Conservation (phyloP, 768 basidiomycete genomes). For the Rickenella mellea region DNA sequence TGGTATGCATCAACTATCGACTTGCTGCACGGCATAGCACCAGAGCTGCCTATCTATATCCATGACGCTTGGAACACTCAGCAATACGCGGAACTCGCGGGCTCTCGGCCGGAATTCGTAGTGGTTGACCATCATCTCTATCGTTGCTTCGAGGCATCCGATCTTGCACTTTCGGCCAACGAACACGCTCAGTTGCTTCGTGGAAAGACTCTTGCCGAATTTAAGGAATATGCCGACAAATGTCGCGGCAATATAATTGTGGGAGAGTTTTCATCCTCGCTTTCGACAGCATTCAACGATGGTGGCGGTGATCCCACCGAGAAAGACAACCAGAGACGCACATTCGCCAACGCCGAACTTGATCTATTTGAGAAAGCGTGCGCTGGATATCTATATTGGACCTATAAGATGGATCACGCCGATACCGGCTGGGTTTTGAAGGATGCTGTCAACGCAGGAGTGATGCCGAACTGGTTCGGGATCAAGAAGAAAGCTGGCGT, state of each 20-base stretch:
- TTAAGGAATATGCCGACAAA: slow-evolving; percentile 28
- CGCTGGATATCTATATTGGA: slow-evolving; percentile 81
- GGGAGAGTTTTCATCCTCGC: slow-evolving; percentile 72
- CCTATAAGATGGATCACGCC: slow-evolving; percentile 61
- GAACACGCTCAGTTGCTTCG: slow-evolving; percentile 43
- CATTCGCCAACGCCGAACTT: slow-evolving; percentile 56
- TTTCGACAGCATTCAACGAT: slow-evolving; percentile 54
- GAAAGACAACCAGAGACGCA: slow-evolving; percentile 31
- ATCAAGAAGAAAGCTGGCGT: slow-evolving; percentile 16
- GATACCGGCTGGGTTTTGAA: slow-evolving; percentile 71
- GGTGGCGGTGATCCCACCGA: slow-evolving; percentile 30
- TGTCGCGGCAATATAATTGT: slow-evolving; percentile 49
- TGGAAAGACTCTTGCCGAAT: slow-evolving; percentile 26
- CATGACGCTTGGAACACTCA: slow-evolving; percentile 70
- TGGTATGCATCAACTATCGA: slow-evolving; percentile 59
- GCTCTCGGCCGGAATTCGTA: slow-evolving; percentile 27
- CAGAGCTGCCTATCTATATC: slow-evolving; percentile 59
- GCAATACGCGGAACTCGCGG: slow-evolving; percentile 49
- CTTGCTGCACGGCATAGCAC: slow-evolving; percentile 39
- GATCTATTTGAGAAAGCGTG: slow-evolving; percentile 52
- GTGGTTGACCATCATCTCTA: slow-evolving; percentile 80
- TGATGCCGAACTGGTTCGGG: slow-evolving; percentile 49
- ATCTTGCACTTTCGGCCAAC: slow-evolving; percentile 41
- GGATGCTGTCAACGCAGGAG: slow-evolving; percentile 52
- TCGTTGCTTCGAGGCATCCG: slow-evolving; percentile 61